These are phyloP conservation scores for Ophiocordyceps australis DNA, from an alignment of 2,329 filamentous ascomycete genomes.

Conservation along the genomic window DNA sequence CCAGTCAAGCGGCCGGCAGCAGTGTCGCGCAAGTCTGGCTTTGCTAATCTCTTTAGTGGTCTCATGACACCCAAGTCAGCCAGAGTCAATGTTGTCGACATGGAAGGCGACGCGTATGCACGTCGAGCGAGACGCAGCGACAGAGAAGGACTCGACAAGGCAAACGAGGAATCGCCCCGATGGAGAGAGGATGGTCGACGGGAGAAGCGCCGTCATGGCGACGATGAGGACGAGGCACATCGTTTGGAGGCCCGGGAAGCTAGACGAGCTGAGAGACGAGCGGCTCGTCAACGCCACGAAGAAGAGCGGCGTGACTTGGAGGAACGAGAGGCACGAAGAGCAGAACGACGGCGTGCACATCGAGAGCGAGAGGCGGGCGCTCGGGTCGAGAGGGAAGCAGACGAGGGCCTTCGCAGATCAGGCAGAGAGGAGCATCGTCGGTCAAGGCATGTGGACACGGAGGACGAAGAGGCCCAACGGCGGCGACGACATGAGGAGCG, in stretches of 20 bases:
- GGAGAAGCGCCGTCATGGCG: conserved; percentile 34
- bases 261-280: conserved; percentile 34
- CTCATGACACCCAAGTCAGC: conserved; percentile 27
- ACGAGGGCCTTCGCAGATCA: conserved; percentile 15
- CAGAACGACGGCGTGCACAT: conserved; percentile 29
- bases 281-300: conserved; percentile 27
- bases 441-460: conserved; percentile 21
- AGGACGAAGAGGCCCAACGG: conserved; percentile 32
- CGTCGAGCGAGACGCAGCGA: conserved; percentile 41
- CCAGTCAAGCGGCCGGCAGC: conserved; percentile 15
- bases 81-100: conserved; percentile 23
- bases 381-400: conserved; percentile 22
- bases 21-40: conserved; percentile 30
- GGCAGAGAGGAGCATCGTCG: conserved; percentile 29
- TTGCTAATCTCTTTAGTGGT: conserved; percentile 44
- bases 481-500: conserved; percentile 34
- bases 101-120: conserved; percentile 32
- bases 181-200: conserved; percentile 37
- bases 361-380: conserved; percentile 27
- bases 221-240: conserved; percentile 34
- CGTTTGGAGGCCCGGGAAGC: conserved; percentile 39
- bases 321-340: conserved; percentile 27
- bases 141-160: conserved; percentile 19
- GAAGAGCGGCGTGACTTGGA: conserved; percentile 28
- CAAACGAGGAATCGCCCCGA: conserved; percentile 32